Evolutionary conservation across 1,139 yeast genomes (phyloP).

Genomic region (Taphrina flavorubra): DNA sequence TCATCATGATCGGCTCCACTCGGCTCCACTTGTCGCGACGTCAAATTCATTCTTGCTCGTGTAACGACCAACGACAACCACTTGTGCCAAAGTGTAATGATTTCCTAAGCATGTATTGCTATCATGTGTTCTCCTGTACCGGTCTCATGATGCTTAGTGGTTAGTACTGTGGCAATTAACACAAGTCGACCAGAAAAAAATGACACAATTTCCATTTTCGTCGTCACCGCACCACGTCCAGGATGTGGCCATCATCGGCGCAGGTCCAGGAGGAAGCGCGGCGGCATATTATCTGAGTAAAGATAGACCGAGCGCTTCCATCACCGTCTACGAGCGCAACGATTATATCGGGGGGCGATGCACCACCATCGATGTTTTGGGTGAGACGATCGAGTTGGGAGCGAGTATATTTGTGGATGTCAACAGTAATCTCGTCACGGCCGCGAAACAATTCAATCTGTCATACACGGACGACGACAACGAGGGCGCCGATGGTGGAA

Average conservation of each 20-base stretch:
- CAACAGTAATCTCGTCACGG: constrained; percentile 53
- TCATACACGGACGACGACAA: constrained; percentile 41
- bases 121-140: too few species aligned
- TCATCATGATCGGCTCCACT: background rate
- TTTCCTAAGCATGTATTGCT: too few species aligned
- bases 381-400: constrained; percentile 50
- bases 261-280: constrained; percentile 59
- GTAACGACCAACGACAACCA: background rate
- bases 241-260: constrained; percentile 56
- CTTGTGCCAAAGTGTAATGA: too few species aligned
- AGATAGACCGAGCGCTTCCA: constrained; percentile 49
- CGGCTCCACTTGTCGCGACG: background rate
- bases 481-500: constrained; percentile 41
- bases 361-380: constrained; percentile 50
- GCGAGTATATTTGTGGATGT: constrained; percentile 56
- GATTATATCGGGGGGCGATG: constrained; percentile 55
- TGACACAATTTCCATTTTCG: background rate
- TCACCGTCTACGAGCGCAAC: constrained; percentile 53
- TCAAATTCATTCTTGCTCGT: background rate
- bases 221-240: background rate
- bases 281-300: constrained; percentile 55
- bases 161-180: too few species aligned
- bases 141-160: too few species aligned
- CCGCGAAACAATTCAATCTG: constrained; percentile 53
- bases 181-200: background rate